Evolutionary conservation across 2,329 filamentous ascomycete genomes (phyloP).

Genomic region (Amauroascus verrucosus): DNA sequence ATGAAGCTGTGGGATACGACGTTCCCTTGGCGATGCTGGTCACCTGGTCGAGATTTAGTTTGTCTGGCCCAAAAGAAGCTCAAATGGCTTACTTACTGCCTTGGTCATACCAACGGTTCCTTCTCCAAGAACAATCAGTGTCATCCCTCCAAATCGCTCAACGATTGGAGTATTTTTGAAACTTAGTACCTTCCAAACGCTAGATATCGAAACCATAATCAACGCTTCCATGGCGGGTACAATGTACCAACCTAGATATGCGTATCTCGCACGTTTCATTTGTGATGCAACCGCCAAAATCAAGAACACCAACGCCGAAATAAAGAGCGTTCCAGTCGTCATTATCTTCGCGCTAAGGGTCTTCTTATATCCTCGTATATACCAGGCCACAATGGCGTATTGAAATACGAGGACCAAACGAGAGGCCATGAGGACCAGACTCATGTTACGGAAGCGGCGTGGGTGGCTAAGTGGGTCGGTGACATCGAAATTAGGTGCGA

Average conservation of each 20-base stretch:
- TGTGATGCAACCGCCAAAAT: conserved; percentile 10
- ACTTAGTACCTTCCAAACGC: conserved; percentile 37
- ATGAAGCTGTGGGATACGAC: conserved; percentile 9
- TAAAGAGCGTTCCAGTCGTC: conserved; percentile 22
- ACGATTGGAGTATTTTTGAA: conserved; percentile 51
- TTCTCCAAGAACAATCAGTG: conserved; percentile 52
- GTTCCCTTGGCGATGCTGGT: conserved; percentile 15
- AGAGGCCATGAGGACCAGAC: conserved; percentile 41
- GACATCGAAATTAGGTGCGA: conserved; percentile 38
- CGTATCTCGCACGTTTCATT: conserved; percentile 2
- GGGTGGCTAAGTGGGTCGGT: conserved; percentile 32
- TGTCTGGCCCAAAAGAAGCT: background rate
- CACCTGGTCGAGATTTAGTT: conserved; percentile 1
- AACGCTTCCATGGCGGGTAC: conserved; percentile 41
- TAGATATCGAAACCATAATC: conserved; percentile 40
- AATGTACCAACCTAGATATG: conserved; percentile 42
- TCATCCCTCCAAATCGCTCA: conserved; percentile 49
- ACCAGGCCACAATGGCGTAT: conserved; percentile 37
- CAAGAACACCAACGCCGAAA: conserved; percentile 11
- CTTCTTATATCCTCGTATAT: conserved; percentile 22
- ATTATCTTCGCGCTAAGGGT: conserved; percentile 22
- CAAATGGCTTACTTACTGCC: conserved; percentile 12
- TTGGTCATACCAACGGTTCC: conserved; percentile 40
- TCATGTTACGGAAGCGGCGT: conserved; percentile 37
- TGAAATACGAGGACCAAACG: conserved; percentile 46